Evolutionary conservation across 331 rosid species (phyloP).

Genomic region (Prunus yedoensis): DNA sequence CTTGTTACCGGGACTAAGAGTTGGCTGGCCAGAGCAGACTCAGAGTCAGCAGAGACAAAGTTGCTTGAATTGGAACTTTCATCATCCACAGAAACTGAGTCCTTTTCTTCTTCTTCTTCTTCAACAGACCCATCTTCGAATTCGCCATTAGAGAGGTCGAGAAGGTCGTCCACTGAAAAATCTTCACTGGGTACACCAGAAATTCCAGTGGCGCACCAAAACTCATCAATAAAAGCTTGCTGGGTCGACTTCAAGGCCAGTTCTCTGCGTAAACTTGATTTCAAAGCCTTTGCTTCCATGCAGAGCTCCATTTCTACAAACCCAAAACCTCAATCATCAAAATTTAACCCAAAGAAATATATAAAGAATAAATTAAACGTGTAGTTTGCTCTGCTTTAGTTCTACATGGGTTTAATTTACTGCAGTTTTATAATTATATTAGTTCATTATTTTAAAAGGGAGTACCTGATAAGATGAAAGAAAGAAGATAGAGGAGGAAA

Average conservation of each 20-base stretch:
- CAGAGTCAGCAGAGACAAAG: slow-evolving; percentile 37
- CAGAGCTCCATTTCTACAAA: slow-evolving; percentile 53
- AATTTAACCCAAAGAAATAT: background rate
- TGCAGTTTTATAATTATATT: background rate
- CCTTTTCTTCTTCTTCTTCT: slow-evolving; percentile 28
- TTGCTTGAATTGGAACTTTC: slow-evolving; percentile 44
- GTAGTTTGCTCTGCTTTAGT: background rate
- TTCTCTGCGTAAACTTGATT: slow-evolving; percentile 67
- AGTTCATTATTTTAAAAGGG: background rate
- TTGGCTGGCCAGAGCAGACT: slow-evolving; percentile 49
- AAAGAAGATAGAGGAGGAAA: background rate
- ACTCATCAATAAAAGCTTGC: slow-evolving; percentile 45
- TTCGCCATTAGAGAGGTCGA: slow-evolving; percentile 66
- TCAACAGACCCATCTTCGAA: slow-evolving; percentile 41
- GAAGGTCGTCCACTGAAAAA: slow-evolving; percentile 74
- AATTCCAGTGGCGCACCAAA: slow-evolving; percentile 28
- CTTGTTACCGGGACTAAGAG: slow-evolving; percentile 71
- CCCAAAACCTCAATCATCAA: slow-evolving; percentile 19
- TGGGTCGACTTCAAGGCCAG: slow-evolving; percentile 38
- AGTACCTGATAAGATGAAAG: slow-evolving; percentile 36
- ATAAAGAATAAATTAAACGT: background rate
- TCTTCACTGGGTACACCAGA: slow-evolving; percentile 59
- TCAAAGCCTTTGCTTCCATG: slow-evolving; percentile 65
- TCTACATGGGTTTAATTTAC: background rate
- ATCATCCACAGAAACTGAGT: slow-evolving; percentile 48